Conservation (phyloP, 805 yeast species). For the Sungouiella thailandica region DNA sequence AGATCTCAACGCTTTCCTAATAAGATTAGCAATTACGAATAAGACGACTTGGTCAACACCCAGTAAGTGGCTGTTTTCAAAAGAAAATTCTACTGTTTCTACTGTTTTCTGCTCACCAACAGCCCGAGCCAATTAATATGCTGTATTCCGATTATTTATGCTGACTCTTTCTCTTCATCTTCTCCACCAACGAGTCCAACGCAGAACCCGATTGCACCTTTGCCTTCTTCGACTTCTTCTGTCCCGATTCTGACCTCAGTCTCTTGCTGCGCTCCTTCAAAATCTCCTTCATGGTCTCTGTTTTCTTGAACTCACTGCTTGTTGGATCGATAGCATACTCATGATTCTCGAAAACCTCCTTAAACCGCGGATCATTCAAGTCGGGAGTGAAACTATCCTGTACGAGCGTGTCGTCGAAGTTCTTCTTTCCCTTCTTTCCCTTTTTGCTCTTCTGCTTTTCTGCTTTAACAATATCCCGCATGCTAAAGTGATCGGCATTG, state of each 20-base stretch:
- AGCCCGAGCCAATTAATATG: too few species aligned
- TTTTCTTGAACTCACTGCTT: conserved; percentile 82
- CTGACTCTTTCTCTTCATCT: conserved; percentile 42
- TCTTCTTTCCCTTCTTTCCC: conserved; percentile 40
- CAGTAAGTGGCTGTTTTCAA: too few species aligned
- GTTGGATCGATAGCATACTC: conserved; percentile 95
- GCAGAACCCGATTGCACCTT: conserved; percentile 4
- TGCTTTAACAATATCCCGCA: conserved; percentile 72
- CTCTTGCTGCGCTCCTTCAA: conserved; percentile 69
- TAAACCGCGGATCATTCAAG: conserved; percentile 79
- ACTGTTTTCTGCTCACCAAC: too few species aligned
- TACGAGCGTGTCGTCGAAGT: conserved; percentile 44
- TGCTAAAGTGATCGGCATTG: conserved; percentile 61
- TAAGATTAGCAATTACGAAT: too few species aligned
- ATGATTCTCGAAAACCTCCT: conserved; percentile 75
- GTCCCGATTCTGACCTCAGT: conserved; percentile 11
- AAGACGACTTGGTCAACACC: too few species aligned
- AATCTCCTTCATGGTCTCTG: conserved; percentile 80
- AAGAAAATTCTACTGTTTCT: too few species aligned
- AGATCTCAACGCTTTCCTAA: too few species aligned
- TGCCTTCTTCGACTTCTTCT: conserved; percentile 2
- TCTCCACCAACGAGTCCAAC: conserved; percentile 39
- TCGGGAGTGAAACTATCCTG: conserved; percentile 60
- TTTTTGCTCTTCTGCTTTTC: conserved; percentile 58
- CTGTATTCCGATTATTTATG: not conserved